phyloP scores from a whole-genome alignment of 768 basidiomycete species.

The Zangia roseola region DNA sequence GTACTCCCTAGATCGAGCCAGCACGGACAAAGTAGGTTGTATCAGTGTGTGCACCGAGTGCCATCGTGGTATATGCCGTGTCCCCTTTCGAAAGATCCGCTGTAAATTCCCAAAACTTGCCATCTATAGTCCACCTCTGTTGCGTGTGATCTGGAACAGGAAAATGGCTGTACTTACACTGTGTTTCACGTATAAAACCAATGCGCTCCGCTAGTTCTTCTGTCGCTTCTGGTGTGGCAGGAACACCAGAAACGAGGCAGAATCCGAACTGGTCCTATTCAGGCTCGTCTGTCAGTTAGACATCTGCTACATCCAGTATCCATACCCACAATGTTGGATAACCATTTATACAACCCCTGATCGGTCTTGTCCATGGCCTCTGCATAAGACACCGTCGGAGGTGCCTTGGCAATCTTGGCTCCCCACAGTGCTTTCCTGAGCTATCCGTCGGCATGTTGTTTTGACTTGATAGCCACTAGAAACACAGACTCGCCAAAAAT shows the following conservation, averaged over 20 bases:
- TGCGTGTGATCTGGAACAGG: background rate
- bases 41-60: conserved; percentile 83
- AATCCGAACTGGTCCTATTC: conserved; percentile 85
- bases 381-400: conserved; percentile 71
- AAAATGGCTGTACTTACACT: conserved; percentile 39
- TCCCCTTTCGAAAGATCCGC: conserved; percentile 89
- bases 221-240: conserved; percentile 78
- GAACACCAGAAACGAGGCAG: conserved; percentile 81
- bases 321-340: conserved; percentile 69
- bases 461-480: background rate
- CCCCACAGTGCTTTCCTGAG: conserved; percentile 77
- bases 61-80: conserved; percentile 89
- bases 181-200: conserved; percentile 87
- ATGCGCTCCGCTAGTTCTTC: conserved; percentile 75
- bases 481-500: conserved; percentile 44
- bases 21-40: conserved; percentile 51
- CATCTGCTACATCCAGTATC: background rate
- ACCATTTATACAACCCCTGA: conserved; percentile 73
- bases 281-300: conserved; percentile 2
- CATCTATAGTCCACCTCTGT: conserved; percentile 59
- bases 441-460: background rate
- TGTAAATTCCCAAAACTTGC: conserved; percentile 97
- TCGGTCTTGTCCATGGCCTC: conserved; percentile 70
- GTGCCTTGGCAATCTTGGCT: conserved; percentile 65
- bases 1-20: background rate